Evolutionary conservation across 441 rosid genomes (phyloP).

Genomic region (Adansonia grandidieri): DNA sequence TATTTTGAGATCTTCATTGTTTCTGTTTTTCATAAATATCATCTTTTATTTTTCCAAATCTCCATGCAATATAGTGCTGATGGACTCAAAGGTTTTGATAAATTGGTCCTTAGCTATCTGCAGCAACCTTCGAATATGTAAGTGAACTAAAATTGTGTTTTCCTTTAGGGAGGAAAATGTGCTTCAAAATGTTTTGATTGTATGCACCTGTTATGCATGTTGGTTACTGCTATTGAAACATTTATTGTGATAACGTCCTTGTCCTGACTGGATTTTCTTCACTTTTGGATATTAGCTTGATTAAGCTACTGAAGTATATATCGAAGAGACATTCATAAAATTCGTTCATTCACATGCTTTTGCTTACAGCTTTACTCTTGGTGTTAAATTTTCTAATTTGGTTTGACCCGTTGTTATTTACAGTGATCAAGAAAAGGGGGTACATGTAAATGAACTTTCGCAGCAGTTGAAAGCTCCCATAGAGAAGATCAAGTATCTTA

Average conservation of each 20-base stretch:
- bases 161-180: background rate
- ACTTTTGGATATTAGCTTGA: background rate
- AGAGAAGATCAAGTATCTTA: constrained; percentile 73
- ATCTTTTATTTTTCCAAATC: constrained; percentile 34
- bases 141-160: constrained; percentile 35
- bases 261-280: too few relatives aligned
- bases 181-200: background rate
- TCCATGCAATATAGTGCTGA: constrained; percentile 52
- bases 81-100: constrained; percentile 76
- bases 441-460: constrained; percentile 76
- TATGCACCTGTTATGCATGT: background rate
- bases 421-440: constrained; percentile 81
- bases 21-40: constrained; percentile 17
- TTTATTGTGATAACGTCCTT: too few relatives aligned
- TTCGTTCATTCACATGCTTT: background rate
- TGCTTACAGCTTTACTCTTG: background rate
- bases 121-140: constrained; percentile 74
- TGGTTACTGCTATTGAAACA: too few relatives aligned
- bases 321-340: constrained; percentile 13
- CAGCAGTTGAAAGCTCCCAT: constrained; percentile 72
- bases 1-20: background rate
- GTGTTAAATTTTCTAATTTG: background rate
- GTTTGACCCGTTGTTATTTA: constrained; percentile 26
- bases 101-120: constrained; percentile 74
- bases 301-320: background rate